A percentile compares a stretch with the other conserved stretches of the same genome.
Conservation (phyloP, 176 grass and related monocot species). For the Stipa capillata region DNA sequence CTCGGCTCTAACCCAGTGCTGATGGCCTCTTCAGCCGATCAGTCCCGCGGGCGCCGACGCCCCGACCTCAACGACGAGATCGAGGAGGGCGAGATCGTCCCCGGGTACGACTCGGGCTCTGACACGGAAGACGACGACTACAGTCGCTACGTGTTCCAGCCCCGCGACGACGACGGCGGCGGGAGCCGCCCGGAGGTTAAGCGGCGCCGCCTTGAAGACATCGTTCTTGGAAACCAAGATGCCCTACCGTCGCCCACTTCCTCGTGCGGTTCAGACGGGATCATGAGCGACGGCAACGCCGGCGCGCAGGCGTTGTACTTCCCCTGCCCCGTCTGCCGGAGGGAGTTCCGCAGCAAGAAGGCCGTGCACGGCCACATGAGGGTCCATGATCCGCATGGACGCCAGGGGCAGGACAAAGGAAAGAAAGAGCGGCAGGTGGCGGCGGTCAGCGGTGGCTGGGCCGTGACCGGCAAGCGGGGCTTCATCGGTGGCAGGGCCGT, state of each 20-base stretch:
- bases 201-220: neutral
- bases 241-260: neutral
- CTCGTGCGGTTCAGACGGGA: neutral
- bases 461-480: slow-evolving; percentile 16
- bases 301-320: neutral
- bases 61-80: neutral
- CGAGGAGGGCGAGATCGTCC: slow-evolving; percentile 25
- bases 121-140: neutral
- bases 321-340: neutral
- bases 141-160: neutral
- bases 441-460: neutral
- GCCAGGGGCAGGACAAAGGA: neutral
- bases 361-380: slow-evolving; percentile 26
- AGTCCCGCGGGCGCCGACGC: neutral
- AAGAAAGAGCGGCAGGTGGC: neutral
- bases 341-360: neutral
- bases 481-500: neutral
- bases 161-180: neutral
- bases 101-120: neutral
- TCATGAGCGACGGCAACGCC: neutral
- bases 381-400: neutral
- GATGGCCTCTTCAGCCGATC: neutral
- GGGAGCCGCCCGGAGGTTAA: neutral
- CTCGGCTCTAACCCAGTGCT: neutral
- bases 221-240: neutral